Conservation (phyloP, 768 basidiomycete genomes). For the Porpolomopsis calyptriformis region DNA sequence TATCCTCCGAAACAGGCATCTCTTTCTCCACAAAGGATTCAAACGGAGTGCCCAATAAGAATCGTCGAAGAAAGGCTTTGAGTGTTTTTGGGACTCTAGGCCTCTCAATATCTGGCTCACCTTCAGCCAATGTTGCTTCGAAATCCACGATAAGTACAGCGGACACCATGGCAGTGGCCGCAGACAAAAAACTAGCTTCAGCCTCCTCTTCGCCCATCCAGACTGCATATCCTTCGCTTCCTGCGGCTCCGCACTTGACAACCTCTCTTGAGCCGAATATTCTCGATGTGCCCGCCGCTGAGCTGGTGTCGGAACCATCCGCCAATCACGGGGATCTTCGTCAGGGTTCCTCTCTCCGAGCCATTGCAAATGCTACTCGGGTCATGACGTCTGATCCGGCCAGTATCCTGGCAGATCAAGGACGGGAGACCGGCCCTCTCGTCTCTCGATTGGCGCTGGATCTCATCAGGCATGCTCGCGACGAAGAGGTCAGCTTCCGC, state of each 20-base stretch:
- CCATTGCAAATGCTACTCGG: constrained; percentile 73
- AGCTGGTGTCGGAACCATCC: constrained; percentile 12
- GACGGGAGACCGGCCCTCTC: constrained; percentile 49
- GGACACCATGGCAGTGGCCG: background rate
- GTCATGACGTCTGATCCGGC: constrained; percentile 77
- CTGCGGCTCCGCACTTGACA: constrained; percentile 35
- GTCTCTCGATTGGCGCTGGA: constrained; percentile 55
- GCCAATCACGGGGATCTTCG: constrained; percentile 18
- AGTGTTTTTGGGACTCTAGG: constrained; percentile 68
- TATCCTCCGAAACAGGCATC: constrained; percentile 18
- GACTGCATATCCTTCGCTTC: constrained; percentile 28
- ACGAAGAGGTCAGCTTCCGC: constrained; percentile 41
- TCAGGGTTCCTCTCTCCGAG: constrained; percentile 62
- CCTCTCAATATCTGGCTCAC: constrained; percentile 53
- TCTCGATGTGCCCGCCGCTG: constrained; percentile 14
- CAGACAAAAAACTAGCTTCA: constrained; percentile 11
- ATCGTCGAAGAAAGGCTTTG: constrained; percentile 37
- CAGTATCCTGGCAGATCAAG: constrained; percentile 66
- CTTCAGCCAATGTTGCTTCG: constrained; percentile 16
- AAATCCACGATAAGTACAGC: constrained; percentile 10
- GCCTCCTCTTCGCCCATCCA: constrained; percentile 31
- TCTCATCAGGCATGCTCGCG: constrained; percentile 58
- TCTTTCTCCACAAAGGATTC: constrained; percentile 7
- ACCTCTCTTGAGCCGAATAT: constrained; percentile 26
- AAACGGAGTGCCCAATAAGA: constrained; percentile 1